These are phyloP conservation scores for Dictyophora rubrovolvata DNA, from an alignment of 768 basidiomycete genomes.

Conservation along the genomic window DNA sequence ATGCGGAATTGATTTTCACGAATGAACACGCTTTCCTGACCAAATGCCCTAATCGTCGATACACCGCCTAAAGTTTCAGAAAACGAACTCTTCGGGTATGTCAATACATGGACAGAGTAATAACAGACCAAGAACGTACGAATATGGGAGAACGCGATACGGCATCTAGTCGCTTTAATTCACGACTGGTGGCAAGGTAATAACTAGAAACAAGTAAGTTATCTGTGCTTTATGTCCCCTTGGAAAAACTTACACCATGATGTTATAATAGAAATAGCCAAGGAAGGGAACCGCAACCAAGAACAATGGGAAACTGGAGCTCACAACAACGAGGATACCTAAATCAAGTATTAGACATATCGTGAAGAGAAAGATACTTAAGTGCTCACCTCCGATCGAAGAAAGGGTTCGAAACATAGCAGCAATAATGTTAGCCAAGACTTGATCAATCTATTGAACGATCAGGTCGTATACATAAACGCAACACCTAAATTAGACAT, in stretches of 20 bases:
- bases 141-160: slow-evolving; percentile 89
- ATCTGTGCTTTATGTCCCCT: no score
- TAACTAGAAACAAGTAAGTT: slow-evolving; percentile 38
- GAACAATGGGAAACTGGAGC: slow-evolving; percentile 74
- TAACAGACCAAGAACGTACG: slow-evolving; percentile 25
- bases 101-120: not conserved
- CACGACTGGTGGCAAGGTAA: slow-evolving; percentile 77
- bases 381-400: slow-evolving; percentile 36
- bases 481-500: not conserved
- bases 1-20: slow-evolving; percentile 61
- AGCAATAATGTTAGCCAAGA: slow-evolving; percentile 69
- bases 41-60: slow-evolving; percentile 75
- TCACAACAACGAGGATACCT: slow-evolving; percentile 49
- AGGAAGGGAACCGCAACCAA: slow-evolving; percentile 66
- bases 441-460: slow-evolving; percentile 52
- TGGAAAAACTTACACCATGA: slow-evolving; percentile 55
- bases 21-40: slow-evolving; percentile 58
- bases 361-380: not conserved
- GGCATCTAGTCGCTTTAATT: slow-evolving; percentile 81
- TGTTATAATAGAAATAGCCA: slow-evolving; percentile 65
- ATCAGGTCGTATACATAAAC: not conserved
- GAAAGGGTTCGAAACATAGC: slow-evolving; percentile 57
- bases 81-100: slow-evolving; percentile 42
- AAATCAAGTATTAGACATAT: slow-evolving; percentile 27
- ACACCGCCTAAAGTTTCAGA: slow-evolving; percentile 67